phyloP scores from a whole-genome alignment of 1,284 basidiomycete genomes.

The Ustilago curta region DNA sequence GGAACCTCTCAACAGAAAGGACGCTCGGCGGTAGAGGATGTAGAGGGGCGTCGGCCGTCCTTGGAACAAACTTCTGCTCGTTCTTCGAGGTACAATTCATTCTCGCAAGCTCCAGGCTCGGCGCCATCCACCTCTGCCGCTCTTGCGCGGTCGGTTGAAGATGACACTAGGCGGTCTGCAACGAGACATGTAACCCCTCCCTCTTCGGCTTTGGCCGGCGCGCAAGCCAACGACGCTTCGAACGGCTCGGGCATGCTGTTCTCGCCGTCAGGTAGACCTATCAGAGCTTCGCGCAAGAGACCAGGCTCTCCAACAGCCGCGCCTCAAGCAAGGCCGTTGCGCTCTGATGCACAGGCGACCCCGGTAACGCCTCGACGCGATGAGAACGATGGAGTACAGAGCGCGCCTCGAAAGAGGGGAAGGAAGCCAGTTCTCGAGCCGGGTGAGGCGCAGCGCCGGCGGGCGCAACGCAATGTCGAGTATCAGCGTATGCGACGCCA shows the following conservation, averaged over 20 bases:
- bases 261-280: slow-evolving; percentile 35
- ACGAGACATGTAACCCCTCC: slow-evolving; percentile 1
- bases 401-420: slow-evolving; percentile 33
- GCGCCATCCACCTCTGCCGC: neutral
- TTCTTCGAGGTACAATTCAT: neutral
- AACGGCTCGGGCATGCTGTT: neutral
- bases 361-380: slow-evolving; percentile 1
- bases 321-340: slow-evolving; percentile 1
- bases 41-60: slow-evolving; percentile 11
- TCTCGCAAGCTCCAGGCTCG: slow-evolving; percentile 2
- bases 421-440: slow-evolving; percentile 37
- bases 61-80: slow-evolving; percentile 3
- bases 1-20: neutral
- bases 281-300: slow-evolving; percentile 29
- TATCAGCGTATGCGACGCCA: slow-evolving; percentile 49
- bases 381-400: slow-evolving; percentile 6
- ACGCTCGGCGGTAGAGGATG: neutral
- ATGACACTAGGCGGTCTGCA: neutral
- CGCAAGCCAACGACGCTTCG: neutral
- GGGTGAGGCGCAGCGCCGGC: slow-evolving; percentile 35
- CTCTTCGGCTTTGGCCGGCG: neutral
- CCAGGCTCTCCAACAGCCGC: slow-evolving; percentile 17
- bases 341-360: neutral
- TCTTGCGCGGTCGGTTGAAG: neutral
- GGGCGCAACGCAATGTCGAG: slow-evolving; percentile 43